A percentile compares a stretch with the other conserved stretches of the same genome.
Evolutionary conservation across 108 stramenopile species (phyloP).

Genomic region (Cyclotella choctawhatcheeana): DNA sequence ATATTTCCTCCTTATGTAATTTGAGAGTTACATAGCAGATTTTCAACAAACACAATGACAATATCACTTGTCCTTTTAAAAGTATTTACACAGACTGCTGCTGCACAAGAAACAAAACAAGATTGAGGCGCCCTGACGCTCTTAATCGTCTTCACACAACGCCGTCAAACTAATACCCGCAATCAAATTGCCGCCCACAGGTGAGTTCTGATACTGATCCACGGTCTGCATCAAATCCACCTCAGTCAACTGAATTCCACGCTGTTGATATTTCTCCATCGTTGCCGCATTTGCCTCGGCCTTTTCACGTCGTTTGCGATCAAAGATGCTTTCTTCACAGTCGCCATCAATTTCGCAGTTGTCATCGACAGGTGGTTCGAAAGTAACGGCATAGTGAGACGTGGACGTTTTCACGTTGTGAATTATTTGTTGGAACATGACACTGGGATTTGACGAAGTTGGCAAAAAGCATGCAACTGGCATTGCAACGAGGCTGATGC

Average conservation of each 20-base stretch:
- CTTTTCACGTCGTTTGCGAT: constrained; percentile 36
- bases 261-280: constrained; percentile 28
- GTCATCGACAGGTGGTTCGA: constrained; percentile 35
- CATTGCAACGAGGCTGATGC: not conserved
- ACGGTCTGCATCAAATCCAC: constrained; percentile 36
- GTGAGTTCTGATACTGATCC: constrained; percentile 44
- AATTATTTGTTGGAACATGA: not conserved
- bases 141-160: constrained; percentile 44
- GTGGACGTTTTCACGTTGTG: too few relatives aligned
- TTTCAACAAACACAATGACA: too few relatives aligned
- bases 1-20: too few relatives aligned
- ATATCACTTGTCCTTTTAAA: too few relatives aligned
- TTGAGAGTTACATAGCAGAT: too few relatives aligned
- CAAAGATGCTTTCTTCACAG: constrained; percentile 43
- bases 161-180: constrained; percentile 30
- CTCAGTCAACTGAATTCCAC: constrained; percentile 29
- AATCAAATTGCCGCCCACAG: constrained; percentile 32
- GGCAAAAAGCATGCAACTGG: not conserved
- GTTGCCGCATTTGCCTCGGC: constrained; percentile 12
- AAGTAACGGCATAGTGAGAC: constrained; percentile 10
- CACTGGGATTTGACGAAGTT: not conserved
- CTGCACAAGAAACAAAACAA: too few relatives aligned
- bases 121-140: too few relatives aligned
- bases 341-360: constrained; percentile 43
- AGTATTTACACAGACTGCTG: too few relatives aligned